These are phyloP conservation scores for Abrus pulchellus DNA, from an alignment of 306 rosid genomes.

Conservation along the genomic window DNA sequence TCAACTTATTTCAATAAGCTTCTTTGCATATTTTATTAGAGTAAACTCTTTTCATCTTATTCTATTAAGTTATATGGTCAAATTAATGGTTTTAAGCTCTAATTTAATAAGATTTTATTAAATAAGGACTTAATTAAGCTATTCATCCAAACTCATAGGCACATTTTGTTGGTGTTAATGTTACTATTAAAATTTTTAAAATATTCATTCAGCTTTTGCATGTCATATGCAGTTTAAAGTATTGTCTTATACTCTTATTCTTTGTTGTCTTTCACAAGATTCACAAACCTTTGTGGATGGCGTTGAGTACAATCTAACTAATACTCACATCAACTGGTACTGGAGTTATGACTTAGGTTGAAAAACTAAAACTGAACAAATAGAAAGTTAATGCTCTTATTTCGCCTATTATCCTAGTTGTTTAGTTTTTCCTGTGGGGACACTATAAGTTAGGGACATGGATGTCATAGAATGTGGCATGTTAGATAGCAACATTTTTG, in stretches of 20 bases:
- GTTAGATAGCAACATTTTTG: background rate
- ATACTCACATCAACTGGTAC: background rate
- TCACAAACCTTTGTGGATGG: slow-evolving; percentile 11
- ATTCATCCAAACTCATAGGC: background rate
- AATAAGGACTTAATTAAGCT: too few species aligned
- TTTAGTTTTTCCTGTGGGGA: background rate
- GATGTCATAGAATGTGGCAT: background rate
- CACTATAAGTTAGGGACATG: too few species aligned
- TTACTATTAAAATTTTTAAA: background rate
- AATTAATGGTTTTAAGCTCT: too few species aligned
- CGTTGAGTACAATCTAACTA: background rate
- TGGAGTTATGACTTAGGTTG: background rate
- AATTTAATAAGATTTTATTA: too few species aligned
- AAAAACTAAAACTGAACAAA: background rate
- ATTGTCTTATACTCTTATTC: background rate
- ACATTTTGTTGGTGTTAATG: slow-evolving; percentile 8
- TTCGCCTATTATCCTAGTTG: background rate
- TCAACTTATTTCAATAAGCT: too few species aligned
- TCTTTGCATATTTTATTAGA: too few species aligned
- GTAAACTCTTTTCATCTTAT: too few species aligned
- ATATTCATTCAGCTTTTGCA: background rate
- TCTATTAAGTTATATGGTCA: too few species aligned
- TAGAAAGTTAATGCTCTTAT: background rate
- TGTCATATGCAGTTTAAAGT: slow-evolving; percentile 1
- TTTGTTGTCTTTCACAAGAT: background rate